A percentile compares a stretch with the other conserved stretches of the same genome.
Evolutionary conservation across 257 asterid genomes (phyloP).

Genomic region (Orobanche coerulescens): DNA sequence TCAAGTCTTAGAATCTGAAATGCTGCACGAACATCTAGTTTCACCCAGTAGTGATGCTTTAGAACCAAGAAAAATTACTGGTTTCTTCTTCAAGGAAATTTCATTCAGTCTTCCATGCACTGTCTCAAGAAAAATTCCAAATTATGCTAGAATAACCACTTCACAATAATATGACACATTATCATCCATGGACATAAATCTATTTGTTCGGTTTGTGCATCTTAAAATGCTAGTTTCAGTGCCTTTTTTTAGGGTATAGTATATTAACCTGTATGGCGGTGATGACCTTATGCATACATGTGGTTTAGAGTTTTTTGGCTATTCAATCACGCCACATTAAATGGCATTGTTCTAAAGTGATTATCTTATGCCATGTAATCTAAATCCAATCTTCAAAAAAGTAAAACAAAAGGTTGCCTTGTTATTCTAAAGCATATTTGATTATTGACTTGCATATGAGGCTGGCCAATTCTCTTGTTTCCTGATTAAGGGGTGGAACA

Average conservation of each 20-base stretch:
- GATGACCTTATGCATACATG: slow-evolving; percentile 5
- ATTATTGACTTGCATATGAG: not conserved
- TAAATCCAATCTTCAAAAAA: not conserved
- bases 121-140: not conserved
- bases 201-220: not conserved
- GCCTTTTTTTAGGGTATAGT: not conserved
- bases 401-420: not conserved
- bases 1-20: not conserved
- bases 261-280: not conserved
- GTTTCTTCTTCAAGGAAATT: not conserved
- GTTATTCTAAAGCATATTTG: not conserved
- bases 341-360: not conserved
- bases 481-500: not conserved
- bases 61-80: not conserved
- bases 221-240: slow-evolving; percentile 7
- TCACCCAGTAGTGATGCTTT: not conserved
- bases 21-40: not conserved
- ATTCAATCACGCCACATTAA: not conserved
- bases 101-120: not conserved
- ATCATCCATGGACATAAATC: not conserved
- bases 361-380: not conserved
- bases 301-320: not conserved
- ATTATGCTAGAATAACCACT: not conserved
- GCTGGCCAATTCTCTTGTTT: not conserved
- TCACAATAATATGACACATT: not conserved